Percentiles rank a stretch among this genome's conserved stretches.
phyloP scores from a whole-genome alignment of 768 basidiomycete species.

The Leccinum truebloodii region DNA sequence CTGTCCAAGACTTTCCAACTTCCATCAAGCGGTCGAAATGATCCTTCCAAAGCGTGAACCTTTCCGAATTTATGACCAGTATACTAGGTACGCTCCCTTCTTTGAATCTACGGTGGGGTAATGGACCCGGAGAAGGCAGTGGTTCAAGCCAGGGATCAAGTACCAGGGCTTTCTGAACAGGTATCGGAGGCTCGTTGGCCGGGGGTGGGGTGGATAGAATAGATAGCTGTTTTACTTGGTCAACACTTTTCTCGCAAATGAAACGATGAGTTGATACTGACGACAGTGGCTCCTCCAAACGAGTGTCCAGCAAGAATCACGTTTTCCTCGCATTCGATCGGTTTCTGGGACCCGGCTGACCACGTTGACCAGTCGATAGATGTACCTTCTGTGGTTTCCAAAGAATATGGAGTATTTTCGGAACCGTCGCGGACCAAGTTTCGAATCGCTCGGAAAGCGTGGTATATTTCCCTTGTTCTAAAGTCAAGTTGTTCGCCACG shows the following conservation, averaged over 20 bases:
- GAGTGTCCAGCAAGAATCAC: slow-evolving; percentile 52
- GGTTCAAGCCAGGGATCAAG: slow-evolving; percentile 90
- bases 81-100: slow-evolving; percentile 37
- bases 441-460: slow-evolving; percentile 57
- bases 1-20: slow-evolving; percentile 57
- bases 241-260: not conserved
- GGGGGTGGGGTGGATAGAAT: slow-evolving; percentile 54
- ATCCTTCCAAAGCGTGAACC: slow-evolving; percentile 75
- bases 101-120: slow-evolving; percentile 18
- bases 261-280: slow-evolving; percentile 28
- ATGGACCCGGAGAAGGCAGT: slow-evolving; percentile 56
- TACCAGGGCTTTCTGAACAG: slow-evolving; percentile 57
- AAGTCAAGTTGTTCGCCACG: slow-evolving; percentile 71
- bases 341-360: slow-evolving; percentile 30
- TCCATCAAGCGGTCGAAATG: slow-evolving; percentile 64
- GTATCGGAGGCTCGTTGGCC: slow-evolving; percentile 43
- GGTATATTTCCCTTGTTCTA: slow-evolving; percentile 68
- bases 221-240: slow-evolving; percentile 43
- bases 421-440: slow-evolving; percentile 46
- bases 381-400: slow-evolving; percentile 41
- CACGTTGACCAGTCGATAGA: slow-evolving; percentile 43
- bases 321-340: slow-evolving; percentile 35
- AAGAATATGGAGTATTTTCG: slow-evolving; percentile 21
- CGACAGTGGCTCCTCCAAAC: slow-evolving; percentile 57
- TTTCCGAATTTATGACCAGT: slow-evolving; percentile 74